A percentile compares a stretch with the other conserved stretches of the same genome.
Conservation (phyloP, 164 flowering plant species). For the Berberis vulgaris region DNA sequence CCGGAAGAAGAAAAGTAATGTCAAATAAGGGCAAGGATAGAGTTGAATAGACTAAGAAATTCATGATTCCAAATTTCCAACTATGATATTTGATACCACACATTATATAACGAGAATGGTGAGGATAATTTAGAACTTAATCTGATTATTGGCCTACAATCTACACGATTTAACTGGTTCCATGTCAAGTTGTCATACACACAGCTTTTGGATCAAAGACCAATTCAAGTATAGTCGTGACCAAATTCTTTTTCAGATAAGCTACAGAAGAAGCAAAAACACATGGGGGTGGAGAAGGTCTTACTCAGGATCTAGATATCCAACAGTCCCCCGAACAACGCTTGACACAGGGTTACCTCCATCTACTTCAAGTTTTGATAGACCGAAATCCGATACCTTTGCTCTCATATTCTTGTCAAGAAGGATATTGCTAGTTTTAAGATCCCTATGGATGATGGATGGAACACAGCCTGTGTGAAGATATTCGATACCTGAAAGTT, state of each 20-base stretch:
- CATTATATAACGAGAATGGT: too few relatives aligned
- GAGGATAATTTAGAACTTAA: too few relatives aligned
- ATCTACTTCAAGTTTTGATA: conserved; percentile 92
- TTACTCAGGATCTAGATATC: conserved; percentile 99
- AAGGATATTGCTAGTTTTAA: conserved; percentile 95
- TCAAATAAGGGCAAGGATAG: too few relatives aligned
- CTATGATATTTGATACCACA: too few relatives aligned
- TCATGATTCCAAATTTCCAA: too few relatives aligned
- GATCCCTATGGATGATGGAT: conserved; percentile 81
- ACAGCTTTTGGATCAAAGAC: not conserved
- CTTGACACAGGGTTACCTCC: conserved; percentile 91
- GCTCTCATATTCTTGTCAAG: conserved; percentile 94
- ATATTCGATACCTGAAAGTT: conserved; percentile 80
- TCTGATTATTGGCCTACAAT: too few relatives aligned
- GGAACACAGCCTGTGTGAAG: conserved; percentile 98
- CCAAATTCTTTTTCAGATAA: not conserved
- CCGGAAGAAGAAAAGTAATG: too few relatives aligned
- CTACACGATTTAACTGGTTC: too few relatives aligned
- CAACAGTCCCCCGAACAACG: conserved; percentile 97
- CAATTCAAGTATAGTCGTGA: not conserved
- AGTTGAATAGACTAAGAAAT: too few relatives aligned
- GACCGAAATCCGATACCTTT: conserved; percentile 98
- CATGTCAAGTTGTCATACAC: too few relatives aligned
- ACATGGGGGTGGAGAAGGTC: conserved; percentile 11
- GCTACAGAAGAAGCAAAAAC: not conserved